A percentile compares a stretch with the other conserved stretches of the same genome.
Conservation (phyloP, 176 grass and related monocot genomes). For the Zizania latifolia region DNA sequence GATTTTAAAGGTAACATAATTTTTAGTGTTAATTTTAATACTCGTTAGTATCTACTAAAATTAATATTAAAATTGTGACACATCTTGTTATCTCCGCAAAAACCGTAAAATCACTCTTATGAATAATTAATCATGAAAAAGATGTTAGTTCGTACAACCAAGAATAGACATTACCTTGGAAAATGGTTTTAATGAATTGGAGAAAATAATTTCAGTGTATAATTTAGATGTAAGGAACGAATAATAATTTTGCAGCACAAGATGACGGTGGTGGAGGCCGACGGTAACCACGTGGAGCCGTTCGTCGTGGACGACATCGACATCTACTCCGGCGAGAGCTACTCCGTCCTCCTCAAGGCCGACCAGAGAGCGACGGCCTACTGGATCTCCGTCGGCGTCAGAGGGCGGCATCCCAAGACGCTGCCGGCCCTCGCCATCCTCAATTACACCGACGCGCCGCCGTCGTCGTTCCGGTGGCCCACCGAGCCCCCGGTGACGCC, state of each 20-base stretch:
- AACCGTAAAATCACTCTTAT: no score
- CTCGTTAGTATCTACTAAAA: no score
- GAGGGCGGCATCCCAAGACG: constrained; percentile 35
- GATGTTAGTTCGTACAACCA: no score
- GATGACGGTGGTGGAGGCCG: constrained; percentile 53
- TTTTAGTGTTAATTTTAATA: no score
- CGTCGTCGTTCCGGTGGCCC: not conserved
- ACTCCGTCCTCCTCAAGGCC: constrained; percentile 55
- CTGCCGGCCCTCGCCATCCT: constrained; percentile 17
- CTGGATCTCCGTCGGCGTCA: constrained; percentile 54
- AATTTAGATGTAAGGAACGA: no score
- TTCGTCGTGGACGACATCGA: constrained; percentile 55
- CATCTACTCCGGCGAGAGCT: constrained; percentile 68
- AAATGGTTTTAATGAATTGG: not conserved
- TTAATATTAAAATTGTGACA: no score
- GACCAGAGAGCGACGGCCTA: constrained; percentile 33
- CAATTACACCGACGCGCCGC: not conserved
- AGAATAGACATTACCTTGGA: no score
- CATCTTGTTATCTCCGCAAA: no score
- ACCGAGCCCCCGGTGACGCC: not conserved
- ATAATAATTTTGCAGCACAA: constrained; percentile 35
- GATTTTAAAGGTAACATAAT: no score
- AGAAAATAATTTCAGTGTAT: not conserved
- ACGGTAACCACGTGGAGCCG: constrained; percentile 56
- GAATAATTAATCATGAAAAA: no score